Conservation (phyloP, 345 rosid genomes). For the Litchi chinensis region DNA sequence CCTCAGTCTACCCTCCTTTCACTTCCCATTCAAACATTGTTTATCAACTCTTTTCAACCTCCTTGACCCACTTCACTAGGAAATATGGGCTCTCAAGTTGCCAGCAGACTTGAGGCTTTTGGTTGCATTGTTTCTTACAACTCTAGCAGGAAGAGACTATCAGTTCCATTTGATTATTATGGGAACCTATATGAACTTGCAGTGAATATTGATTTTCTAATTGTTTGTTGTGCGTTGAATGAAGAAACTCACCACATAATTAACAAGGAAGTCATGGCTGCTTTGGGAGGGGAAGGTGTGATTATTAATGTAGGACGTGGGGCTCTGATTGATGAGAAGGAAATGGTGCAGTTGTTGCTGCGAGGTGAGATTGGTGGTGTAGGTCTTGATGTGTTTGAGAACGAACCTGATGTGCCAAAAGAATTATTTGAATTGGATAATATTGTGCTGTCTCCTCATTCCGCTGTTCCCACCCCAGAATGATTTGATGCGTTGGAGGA, state of each 20-base stretch:
- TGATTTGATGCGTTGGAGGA: conserved; percentile 27
- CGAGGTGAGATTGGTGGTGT: conserved; percentile 41
- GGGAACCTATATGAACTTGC: conserved; percentile 32
- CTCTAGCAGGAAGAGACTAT: conserved; percentile 31
- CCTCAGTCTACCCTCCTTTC: background rate
- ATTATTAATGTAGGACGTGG: conserved; percentile 42
- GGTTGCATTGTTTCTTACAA: conserved; percentile 38
- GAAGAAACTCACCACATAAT: conserved; percentile 39
- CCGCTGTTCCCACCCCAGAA: conserved; percentile 41
- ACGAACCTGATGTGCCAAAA: conserved; percentile 38
- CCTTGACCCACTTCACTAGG: conserved; percentile 28
- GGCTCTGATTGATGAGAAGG: conserved; percentile 41
- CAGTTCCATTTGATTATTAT: conserved; percentile 31
- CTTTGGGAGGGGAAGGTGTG: conserved; percentile 36
- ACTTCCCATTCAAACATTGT: background rate
- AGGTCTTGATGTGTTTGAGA: conserved; percentile 48
- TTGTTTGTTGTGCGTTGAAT: conserved; percentile 38
- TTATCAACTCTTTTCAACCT: background rate
- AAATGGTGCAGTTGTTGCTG: conserved; percentile 36
- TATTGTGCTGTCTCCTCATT: conserved; percentile 40
- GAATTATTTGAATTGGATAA: conserved; percentile 30
- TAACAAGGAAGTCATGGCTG: conserved; percentile 34
- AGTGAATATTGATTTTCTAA: conserved; percentile 30
- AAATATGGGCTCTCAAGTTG: conserved; percentile 34
- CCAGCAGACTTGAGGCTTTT: conserved; percentile 37